These are phyloP conservation scores for Ceriops tagal DNA, from an alignment of 345 rosid genomes.

Conservation along the genomic window DNA sequence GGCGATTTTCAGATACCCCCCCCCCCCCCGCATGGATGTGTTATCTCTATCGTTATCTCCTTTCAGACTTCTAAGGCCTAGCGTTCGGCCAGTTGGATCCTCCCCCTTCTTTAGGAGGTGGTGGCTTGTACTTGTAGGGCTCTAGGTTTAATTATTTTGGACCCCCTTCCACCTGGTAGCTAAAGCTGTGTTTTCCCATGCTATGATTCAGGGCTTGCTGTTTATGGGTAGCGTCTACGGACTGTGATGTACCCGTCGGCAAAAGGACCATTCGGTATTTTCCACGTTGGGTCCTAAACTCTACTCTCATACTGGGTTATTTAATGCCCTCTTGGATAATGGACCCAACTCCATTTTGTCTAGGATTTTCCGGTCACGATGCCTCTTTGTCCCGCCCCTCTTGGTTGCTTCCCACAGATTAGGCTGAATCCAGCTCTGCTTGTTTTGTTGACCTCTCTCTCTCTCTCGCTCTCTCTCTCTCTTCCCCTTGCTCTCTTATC, in stretches of 20 bases:
- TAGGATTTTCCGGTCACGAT: not conserved
- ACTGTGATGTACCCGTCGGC: not conserved
- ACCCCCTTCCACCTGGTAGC: not conserved
- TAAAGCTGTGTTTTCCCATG: not conserved
- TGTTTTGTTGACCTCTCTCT: not conserved
- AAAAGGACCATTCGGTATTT: not conserved
- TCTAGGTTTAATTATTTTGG: not conserved
- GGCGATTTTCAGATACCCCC: too few relatives aligned
- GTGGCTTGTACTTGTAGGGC: too few relatives aligned
- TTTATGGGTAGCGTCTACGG: not conserved
- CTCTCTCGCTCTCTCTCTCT: not conserved
- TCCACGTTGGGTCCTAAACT: constrained; percentile 7
- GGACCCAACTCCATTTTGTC: constrained; percentile 1
- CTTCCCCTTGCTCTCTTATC: too few relatives aligned
- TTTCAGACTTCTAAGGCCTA: too few relatives aligned
- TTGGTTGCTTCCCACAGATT: not conserved
- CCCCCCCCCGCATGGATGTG: too few relatives aligned
- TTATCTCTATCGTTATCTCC: too few relatives aligned
- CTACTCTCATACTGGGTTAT: not conserved
- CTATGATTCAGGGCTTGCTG: not conserved
- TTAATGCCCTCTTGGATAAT: not conserved
- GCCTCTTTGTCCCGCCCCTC: not conserved
- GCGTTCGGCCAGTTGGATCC: too few relatives aligned
- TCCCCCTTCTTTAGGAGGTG: too few relatives aligned
- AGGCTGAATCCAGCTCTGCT: not conserved